Percentiles rank a stretch among this genome's conserved stretches.
phyloP scores from a whole-genome alignment of 1,284 basidiomycete genomes.

The Ustilago esculenta region DNA sequence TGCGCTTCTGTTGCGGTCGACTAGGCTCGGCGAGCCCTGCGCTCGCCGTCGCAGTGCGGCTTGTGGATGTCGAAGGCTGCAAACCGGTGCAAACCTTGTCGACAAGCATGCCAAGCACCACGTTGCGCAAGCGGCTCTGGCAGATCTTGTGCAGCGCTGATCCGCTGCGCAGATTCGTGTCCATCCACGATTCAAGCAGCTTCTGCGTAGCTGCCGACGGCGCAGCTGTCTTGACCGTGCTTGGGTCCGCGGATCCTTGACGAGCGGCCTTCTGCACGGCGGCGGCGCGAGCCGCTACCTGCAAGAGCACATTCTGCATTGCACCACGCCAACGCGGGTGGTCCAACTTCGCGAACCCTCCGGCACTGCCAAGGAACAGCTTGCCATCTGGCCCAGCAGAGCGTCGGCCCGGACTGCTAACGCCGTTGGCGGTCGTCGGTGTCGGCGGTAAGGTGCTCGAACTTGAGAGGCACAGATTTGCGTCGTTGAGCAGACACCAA shows the following conservation, averaged over 20 bases:
- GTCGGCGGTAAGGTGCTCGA: slow-evolving; percentile 10
- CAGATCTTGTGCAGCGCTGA: slow-evolving; percentile 55
- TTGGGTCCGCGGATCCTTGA: slow-evolving; percentile 8
- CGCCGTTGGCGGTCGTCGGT: not conserved
- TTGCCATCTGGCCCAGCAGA: slow-evolving; percentile 11
- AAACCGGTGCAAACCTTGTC: slow-evolving; percentile 27
- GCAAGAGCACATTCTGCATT: slow-evolving; percentile 75
- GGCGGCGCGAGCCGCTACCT: slow-evolving; percentile 74
- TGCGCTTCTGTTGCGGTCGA: slow-evolving; percentile 16
- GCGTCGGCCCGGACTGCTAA: slow-evolving; percentile 4
- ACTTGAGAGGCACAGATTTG: slow-evolving; percentile 56
- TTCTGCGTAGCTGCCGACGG: slow-evolving; percentile 46
- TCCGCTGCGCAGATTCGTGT: slow-evolving; percentile 45
- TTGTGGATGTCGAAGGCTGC: slow-evolving; percentile 4
- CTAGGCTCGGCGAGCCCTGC: not conserved
- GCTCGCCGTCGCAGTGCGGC: not conserved
- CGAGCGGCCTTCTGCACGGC: slow-evolving; percentile 47
- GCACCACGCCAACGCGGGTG: slow-evolving; percentile 70
- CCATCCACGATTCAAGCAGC: slow-evolving; percentile 56
- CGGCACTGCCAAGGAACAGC: slow-evolving; percentile 32
- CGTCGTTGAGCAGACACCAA: slow-evolving; percentile 76
- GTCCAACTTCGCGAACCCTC: slow-evolving; percentile 67
- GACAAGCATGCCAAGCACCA: slow-evolving; percentile 42
- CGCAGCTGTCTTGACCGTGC: slow-evolving; percentile 14
- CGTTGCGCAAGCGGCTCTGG: slow-evolving; percentile 44